Percentiles rank a stretch among this genome's conserved stretches.
Evolutionary conservation across 1,284 basidiomycete species (phyloP).

Genomic region (Irpex sp.): DNA sequence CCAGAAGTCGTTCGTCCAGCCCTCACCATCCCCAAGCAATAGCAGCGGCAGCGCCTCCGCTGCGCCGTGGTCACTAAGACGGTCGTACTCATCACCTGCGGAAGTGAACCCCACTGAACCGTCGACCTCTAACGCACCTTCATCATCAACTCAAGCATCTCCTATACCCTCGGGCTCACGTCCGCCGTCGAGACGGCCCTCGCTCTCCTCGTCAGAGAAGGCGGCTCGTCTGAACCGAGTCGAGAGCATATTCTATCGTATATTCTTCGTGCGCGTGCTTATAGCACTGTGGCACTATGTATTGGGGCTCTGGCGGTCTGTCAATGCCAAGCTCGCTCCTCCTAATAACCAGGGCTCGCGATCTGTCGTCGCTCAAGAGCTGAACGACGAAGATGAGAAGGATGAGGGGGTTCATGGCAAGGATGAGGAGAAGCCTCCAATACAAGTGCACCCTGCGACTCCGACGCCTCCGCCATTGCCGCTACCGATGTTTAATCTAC

Average conservation of each 20-base stretch:
- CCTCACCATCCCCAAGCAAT: conserved; percentile 28
- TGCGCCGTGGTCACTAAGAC: conserved; percentile 30
- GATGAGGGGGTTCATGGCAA: conserved; percentile 39
- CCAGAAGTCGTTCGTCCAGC: conserved; percentile 43
- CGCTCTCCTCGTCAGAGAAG: conserved; percentile 18
- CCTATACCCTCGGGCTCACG: not conserved
- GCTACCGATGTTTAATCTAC: conserved; percentile 5
- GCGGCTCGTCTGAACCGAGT: conserved; percentile 20
- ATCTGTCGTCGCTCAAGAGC: conserved; percentile 24
- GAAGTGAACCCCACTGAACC: conserved; percentile 24
- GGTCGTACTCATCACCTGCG: conserved; percentile 50
- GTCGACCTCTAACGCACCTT: conserved; percentile 11
- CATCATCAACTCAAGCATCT: conserved; percentile 13
- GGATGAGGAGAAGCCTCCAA: conserved; percentile 31
- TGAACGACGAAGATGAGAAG: conserved; percentile 34
- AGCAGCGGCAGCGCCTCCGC: conserved; percentile 8
- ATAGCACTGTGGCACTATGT: conserved; percentile 50
- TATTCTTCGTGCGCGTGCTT: conserved; percentile 51
- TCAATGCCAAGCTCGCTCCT: conserved; percentile 24
- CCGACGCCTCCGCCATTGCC: conserved; percentile 20
- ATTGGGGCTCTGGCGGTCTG: conserved; percentile 41
- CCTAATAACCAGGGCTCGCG: conserved; percentile 8
- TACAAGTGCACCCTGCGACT: conserved; percentile 23
- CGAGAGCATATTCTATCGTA: conserved; percentile 36
- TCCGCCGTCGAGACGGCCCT: conserved; percentile 21